Conservation (phyloP, 1,284 basidiomycete species). For the Apiotrichum sp. region DNA sequence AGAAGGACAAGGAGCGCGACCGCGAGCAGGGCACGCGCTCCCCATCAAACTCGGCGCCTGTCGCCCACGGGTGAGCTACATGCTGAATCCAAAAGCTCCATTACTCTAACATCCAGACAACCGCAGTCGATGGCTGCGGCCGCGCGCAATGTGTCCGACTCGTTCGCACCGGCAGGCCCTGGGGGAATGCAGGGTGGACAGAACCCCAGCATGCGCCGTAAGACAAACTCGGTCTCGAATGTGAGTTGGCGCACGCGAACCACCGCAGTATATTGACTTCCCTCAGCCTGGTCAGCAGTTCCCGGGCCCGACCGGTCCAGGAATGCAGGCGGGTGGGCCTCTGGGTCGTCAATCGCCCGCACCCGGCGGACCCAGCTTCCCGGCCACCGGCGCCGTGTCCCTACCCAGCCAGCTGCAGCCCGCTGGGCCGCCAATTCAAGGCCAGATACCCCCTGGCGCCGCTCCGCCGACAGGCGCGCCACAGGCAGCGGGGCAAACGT, state of each 20-base stretch:
- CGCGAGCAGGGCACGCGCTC: constrained; percentile 18
- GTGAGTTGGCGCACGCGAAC: neutral
- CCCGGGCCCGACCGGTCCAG: neutral
- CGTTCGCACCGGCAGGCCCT: neutral
- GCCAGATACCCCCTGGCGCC: constrained; percentile 2
- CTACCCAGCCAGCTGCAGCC: constrained; percentile 9
- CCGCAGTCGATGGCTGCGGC: constrained; percentile 6
- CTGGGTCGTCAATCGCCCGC: constrained; percentile 12
- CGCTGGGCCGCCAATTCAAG: neutral
- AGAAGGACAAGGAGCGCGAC: constrained; percentile 15
- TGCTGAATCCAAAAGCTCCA: neutral
- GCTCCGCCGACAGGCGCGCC: neutral
- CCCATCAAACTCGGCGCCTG: constrained; percentile 15
- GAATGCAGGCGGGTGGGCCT: no score
- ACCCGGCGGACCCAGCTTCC: neutral
- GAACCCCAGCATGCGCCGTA: constrained; percentile 6
- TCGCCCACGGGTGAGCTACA: constrained; percentile 9
- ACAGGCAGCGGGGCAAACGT: neutral
- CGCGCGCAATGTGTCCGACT: constrained; percentile 13
- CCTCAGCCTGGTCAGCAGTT: neutral
- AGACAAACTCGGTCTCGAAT: constrained; percentile 9
- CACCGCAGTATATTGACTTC: no score
- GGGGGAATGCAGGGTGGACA: neutral
- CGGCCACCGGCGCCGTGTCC: constrained; percentile 3
- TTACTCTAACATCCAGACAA: neutral